Evolutionary conservation across 331 rosid species (phyloP).

Genomic region (Quercus tomentella): DNA sequence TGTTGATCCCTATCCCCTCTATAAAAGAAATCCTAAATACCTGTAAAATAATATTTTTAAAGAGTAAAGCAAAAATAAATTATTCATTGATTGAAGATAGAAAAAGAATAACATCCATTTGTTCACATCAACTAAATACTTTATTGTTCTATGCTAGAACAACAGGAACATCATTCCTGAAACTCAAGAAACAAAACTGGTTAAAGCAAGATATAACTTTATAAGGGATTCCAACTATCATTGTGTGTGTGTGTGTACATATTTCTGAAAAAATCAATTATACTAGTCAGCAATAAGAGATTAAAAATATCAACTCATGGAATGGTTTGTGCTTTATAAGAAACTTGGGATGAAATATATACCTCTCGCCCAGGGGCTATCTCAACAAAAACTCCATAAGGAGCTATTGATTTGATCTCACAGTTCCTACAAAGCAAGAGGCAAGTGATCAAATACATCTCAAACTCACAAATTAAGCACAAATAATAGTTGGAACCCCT

Average conservation of each 20-base stretch:
- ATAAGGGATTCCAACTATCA: neutral
- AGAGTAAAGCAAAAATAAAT: neutral
- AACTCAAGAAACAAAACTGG: neutral
- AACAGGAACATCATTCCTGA: neutral
- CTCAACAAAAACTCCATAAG: slow-evolving; percentile 91
- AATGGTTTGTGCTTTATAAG: slow-evolving; percentile 5
- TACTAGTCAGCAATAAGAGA: neutral
- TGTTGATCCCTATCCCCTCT: neutral
- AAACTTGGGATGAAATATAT: slow-evolving; percentile 28
- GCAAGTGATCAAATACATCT: slow-evolving; percentile 5
- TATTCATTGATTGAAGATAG: neutral
- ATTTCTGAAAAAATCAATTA: neutral
- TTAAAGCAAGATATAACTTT: neutral
- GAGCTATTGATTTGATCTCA: slow-evolving; percentile 74
- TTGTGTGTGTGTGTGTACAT: neutral
- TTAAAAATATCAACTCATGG: neutral
- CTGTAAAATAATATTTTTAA: neutral
- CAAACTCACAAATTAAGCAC: neutral
- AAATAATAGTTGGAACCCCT: neutral
- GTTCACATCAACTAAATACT: slow-evolving; percentile 3
- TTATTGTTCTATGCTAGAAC: neutral
- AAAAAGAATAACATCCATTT: neutral
- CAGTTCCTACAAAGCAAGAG: slow-evolving; percentile 60
- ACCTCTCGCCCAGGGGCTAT: slow-evolving; percentile 99
- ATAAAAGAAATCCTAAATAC: neutral